A percentile compares a stretch with the other conserved stretches of the same genome.
Evolutionary conservation across 768 basidiomycete genomes (phyloP).

Genomic region (Arthromyces matolae): DNA sequence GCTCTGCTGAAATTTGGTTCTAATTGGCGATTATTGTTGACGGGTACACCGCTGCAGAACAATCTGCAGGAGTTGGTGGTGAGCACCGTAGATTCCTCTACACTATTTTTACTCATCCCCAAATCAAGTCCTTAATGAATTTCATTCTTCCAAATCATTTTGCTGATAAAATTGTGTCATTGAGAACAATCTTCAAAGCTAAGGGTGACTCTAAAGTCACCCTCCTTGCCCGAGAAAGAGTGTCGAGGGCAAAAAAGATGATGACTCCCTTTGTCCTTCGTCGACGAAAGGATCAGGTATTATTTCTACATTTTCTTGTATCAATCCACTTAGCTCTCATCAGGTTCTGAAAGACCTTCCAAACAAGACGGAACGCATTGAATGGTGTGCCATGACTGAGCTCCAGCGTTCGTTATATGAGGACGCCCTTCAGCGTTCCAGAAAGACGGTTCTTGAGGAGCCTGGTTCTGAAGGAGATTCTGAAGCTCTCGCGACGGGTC

Average conservation of each 20-base stretch:
- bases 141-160: conserved; percentile 96
- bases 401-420: conserved; percentile 81
- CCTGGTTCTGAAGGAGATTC: conserved; percentile 23
- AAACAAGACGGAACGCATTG: conserved; percentile 87
- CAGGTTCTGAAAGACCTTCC: conserved; percentile 93
- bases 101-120: conserved; percentile 5
- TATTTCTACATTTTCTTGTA: background rate
- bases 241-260: conserved; percentile 96
- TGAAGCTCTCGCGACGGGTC: conserved; percentile 23
- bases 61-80: conserved; percentile 89
- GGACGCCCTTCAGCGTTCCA: conserved; percentile 80
- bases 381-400: conserved; percentile 91
- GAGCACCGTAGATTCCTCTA: conserved; percentile 24
- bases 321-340: background rate
- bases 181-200: conserved; percentile 95
- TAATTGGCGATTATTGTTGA: conserved; percentile 87
- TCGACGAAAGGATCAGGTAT: conserved; percentile 90
- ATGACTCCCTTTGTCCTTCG: conserved; percentile 98
- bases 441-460: conserved; percentile 69
- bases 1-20: conserved; percentile 81
- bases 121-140: conserved; percentile 86
- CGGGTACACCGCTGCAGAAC: conserved; percentile 93
- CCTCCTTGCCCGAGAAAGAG: conserved; percentile 86
- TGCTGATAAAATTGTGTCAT: conserved; percentile 65
- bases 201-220: conserved; percentile 89